Evolutionary conservation across 345 rosid species (phyloP).

Genomic region (Sisymbrium irio): DNA sequence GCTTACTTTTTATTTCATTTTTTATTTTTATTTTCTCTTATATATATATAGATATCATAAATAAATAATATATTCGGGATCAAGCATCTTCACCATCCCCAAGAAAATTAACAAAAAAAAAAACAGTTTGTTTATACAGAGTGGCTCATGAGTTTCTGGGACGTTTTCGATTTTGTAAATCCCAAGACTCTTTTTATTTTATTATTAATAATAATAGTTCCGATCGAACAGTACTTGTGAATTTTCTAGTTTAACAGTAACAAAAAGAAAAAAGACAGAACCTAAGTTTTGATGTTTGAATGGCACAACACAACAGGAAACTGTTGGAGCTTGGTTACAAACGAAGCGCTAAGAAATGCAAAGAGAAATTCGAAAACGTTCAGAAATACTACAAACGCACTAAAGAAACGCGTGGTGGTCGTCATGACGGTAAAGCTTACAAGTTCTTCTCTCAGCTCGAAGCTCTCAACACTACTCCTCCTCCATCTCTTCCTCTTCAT

Average conservation of each 20-base stretch:
- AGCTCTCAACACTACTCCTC: constrained; percentile 49
- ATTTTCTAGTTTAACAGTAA: background rate
- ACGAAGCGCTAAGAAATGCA: constrained; percentile 86
- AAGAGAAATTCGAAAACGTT: constrained; percentile 93
- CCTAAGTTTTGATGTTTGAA: constrained; percentile 5
- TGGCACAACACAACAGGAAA: constrained; percentile 49
- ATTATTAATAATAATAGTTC: background rate
- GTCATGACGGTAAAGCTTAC: constrained; percentile 83
- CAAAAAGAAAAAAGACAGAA: background rate
- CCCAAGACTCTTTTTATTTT: constrained; percentile 41
- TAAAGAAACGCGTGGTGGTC: constrained; percentile 78
- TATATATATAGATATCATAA: too few species aligned
- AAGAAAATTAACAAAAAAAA: constrained; percentile 6
- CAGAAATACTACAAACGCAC: constrained; percentile 91
- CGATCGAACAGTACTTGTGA: constrained; percentile 21
- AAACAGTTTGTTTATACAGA: constrained; percentile 28
- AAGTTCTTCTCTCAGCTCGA: constrained; percentile 82
- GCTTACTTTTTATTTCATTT: constrained; percentile 4
- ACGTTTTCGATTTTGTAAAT: constrained; percentile 52
- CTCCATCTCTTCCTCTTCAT: constrained; percentile 12
- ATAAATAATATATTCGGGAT: constrained; percentile 19
- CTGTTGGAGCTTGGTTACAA: constrained; percentile 71
- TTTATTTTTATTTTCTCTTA: background rate
- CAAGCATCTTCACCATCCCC: constrained; percentile 38
- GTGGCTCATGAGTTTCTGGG: constrained; percentile 31